phyloP scores from a whole-genome alignment of 345 rosid species.

The Iberis pinnata region DNA sequence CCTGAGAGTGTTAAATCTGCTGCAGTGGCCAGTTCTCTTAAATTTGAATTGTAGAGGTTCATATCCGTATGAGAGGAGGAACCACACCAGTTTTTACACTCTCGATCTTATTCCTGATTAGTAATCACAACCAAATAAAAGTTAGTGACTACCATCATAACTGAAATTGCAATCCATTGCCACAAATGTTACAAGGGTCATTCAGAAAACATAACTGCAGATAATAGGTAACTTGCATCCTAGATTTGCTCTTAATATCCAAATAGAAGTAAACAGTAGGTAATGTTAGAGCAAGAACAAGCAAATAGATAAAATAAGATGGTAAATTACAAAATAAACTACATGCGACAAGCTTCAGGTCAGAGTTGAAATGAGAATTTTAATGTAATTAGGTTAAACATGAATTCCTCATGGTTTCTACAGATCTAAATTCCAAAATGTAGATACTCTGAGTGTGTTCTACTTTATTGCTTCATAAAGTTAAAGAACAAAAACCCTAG shows the following conservation, averaged over 20 bases:
- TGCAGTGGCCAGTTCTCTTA: conserved; percentile 66
- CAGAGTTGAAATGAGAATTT: too few species aligned
- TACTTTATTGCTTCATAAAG: not conserved
- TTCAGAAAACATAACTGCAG: not conserved
- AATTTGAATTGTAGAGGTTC: conserved; percentile 39
- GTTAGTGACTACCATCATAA: not conserved
- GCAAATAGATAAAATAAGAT: not conserved
- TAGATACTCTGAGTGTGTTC: not conserved
- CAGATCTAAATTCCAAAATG: not conserved
- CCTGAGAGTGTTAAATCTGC: conserved; percentile 70
- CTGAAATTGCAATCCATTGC: not conserved
- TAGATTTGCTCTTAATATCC: not conserved
- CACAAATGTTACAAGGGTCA: not conserved
- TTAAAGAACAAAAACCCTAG: not conserved
- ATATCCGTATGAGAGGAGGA: conserved; percentile 66
- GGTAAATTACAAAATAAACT: not conserved
- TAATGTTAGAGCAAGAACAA: not conserved
- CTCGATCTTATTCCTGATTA: conserved; percentile 60
- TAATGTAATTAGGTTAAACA: too few species aligned
- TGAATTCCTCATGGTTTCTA: not conserved
- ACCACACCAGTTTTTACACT: conserved; percentile 64
- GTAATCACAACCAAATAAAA: not conserved
- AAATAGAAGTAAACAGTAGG: not conserved
- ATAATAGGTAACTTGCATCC: not conserved
- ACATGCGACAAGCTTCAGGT: too few species aligned